Conservation (phyloP, 495 filamentous ascomycete genomes). For the Penicillium pulvis region DNA sequence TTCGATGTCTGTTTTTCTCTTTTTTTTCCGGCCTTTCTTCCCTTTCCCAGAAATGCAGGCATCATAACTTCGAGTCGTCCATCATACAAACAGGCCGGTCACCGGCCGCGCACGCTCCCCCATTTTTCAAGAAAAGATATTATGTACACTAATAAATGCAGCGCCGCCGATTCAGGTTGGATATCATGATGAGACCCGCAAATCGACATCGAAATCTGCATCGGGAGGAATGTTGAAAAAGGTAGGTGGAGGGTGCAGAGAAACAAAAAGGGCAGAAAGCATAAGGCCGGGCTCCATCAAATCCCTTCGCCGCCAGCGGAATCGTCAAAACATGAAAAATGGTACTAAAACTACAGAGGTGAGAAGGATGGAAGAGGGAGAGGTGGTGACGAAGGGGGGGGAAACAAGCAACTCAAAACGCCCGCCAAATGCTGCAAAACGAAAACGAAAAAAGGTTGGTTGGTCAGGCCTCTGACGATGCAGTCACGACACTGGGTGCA, state of each 20-base stretch:
- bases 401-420: conserved; percentile 33
- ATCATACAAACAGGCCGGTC: conserved; percentile 30
- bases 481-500: conserved; percentile 33
- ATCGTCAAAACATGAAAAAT: conserved; percentile 30
- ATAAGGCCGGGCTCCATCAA: conserved; percentile 22
- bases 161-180: conserved; percentile 25
- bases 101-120: conserved; percentile 17
- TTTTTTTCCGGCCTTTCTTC: conserved; percentile 34
- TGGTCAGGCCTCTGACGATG: conserved; percentile 40
- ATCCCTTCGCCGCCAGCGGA: conserved; percentile 27
- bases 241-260: conserved; percentile 12
- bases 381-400: conserved; percentile 18
- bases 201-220: conserved; percentile 27
- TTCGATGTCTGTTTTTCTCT: conserved; percentile 32
- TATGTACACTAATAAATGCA: conserved; percentile 49
- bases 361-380: conserved; percentile 22
- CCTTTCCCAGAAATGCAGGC: conserved; percentile 40
- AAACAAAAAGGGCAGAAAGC: conserved; percentile 27
- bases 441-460: conserved; percentile 25
- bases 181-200: background rate
- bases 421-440: conserved; percentile 43
- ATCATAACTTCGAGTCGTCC: conserved; percentile 47
- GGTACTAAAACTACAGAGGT: conserved; percentile 45
- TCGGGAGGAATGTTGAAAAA: conserved; percentile 24
- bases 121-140: conserved; percentile 25